Percentiles rank a stretch among this genome's conserved stretches.
Conservation (phyloP, 306 rosid genomes). For the Senna tora region DNA sequence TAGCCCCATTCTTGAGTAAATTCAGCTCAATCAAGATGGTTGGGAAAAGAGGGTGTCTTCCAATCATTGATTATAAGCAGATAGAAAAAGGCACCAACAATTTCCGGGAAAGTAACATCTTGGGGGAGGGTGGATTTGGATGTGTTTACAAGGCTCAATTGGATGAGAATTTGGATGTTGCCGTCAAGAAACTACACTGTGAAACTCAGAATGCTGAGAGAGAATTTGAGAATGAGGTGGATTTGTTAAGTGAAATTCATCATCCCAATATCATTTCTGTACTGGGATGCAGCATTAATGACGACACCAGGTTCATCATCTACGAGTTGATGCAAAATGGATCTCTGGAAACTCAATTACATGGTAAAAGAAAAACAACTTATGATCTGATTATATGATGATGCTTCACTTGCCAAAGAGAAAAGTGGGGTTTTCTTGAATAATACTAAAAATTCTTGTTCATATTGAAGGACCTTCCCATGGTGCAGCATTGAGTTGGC, state of each 20-base stretch:
- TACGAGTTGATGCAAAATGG: slow-evolving; percentile 91
- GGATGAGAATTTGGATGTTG: slow-evolving; percentile 70
- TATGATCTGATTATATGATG: neutral
- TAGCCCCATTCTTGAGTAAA: slow-evolving; percentile 57
- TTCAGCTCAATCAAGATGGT: slow-evolving; percentile 58
- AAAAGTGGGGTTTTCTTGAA: neutral
- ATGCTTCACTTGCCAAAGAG: neutral
- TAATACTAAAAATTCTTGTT: slow-evolving; percentile 3
- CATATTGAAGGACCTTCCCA: slow-evolving; percentile 68
- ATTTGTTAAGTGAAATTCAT: slow-evolving; percentile 70
- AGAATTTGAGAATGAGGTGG: slow-evolving; percentile 92
- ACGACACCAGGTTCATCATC: slow-evolving; percentile 61
- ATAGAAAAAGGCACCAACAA: slow-evolving; percentile 69
- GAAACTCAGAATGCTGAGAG: slow-evolving; percentile 59
- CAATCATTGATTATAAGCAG: slow-evolving; percentile 67
- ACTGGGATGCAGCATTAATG: slow-evolving; percentile 71
- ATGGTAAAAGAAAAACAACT: slow-evolving; percentile 54
- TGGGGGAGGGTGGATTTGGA: slow-evolving; percentile 95
- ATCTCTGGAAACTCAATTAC: slow-evolving; percentile 82
- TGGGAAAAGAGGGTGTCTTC: slow-evolving; percentile 64
- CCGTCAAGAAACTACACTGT: slow-evolving; percentile 78
- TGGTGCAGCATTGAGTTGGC: slow-evolving; percentile 87
- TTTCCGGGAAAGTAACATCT: slow-evolving; percentile 68
- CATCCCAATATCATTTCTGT: slow-evolving; percentile 79
- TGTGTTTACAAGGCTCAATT: slow-evolving; percentile 85